Evolutionary conservation across 371 early-diverging fungal species (phyloP).

Genomic region (Haplosporangium sp.): DNA sequence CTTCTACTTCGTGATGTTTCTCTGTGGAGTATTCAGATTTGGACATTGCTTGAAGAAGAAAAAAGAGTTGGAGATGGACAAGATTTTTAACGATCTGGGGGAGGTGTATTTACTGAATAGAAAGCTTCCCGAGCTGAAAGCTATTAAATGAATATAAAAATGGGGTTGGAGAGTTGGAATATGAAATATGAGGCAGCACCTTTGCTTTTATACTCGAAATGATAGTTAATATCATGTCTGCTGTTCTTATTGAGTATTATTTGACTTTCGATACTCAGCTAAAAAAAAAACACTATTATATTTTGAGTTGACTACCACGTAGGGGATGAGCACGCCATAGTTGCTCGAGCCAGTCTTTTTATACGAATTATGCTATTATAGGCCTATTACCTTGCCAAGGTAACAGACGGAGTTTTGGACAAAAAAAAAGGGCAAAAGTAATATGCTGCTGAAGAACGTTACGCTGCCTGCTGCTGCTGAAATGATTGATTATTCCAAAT

Average conservation of each 20-base stretch:
- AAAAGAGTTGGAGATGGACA: not conserved
- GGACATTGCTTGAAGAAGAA: constrained; percentile 15
- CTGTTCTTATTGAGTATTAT: not conserved
- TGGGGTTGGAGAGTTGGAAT: not conserved
- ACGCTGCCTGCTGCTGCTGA: not conserved
- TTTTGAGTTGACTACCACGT: constrained; percentile 1
- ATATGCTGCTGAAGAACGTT: not conserved
- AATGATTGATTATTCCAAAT: not conserved
- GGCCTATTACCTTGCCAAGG: not conserved
- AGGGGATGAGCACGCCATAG: constrained; percentile 23
- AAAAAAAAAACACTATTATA: not conserved
- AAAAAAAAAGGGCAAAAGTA: too few species aligned
- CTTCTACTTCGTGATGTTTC: constrained; percentile 36
- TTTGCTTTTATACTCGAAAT: too few species aligned
- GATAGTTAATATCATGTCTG: too few species aligned
- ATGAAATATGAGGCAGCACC: too few species aligned
- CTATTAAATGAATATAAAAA: too few species aligned
- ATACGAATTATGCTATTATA: not conserved
- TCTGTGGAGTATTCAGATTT: constrained; percentile 21
- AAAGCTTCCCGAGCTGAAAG: too few species aligned
- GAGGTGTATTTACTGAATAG: too few species aligned
- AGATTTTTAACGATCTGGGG: not conserved
- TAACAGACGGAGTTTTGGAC: constrained; percentile 3
- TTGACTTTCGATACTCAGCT: not conserved
- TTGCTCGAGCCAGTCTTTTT: constrained; percentile 10